These are phyloP conservation scores for Cryoendolithus antarcticus DNA, from an alignment of 2,329 filamentous ascomycete genomes.

Conservation along the genomic window DNA sequence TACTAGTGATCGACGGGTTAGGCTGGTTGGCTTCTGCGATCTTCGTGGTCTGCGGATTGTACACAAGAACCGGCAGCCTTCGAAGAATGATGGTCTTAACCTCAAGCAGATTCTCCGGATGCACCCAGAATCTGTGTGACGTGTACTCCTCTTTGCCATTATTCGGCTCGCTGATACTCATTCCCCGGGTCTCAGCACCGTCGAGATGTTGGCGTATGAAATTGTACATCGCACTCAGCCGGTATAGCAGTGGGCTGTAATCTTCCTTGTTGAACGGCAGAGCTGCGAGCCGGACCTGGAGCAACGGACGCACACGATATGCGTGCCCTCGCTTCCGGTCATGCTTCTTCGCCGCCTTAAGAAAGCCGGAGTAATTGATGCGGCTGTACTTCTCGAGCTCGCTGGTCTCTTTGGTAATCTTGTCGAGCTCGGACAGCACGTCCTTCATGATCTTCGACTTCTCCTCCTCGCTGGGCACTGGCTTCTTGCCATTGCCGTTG, in stretches of 20 bases:
- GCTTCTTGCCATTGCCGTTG: slow-evolving; percentile 23
- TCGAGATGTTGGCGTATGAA: slow-evolving; percentile 79
- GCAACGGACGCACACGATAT: slow-evolving; percentile 81
- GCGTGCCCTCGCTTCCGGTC: slow-evolving; percentile 78
- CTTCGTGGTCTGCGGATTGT: slow-evolving; percentile 77
- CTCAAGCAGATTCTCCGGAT: slow-evolving; percentile 87
- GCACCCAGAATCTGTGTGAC: slow-evolving; percentile 61
- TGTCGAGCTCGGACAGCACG: slow-evolving; percentile 68
- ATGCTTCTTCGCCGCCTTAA: slow-evolving; percentile 98
- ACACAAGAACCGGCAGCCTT: slow-evolving; percentile 79
- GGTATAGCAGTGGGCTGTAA: slow-evolving; percentile 77
- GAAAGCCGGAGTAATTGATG: slow-evolving; percentile 93
- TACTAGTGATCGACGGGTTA: slow-evolving; percentile 83
- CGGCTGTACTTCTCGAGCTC: slow-evolving; percentile 91
- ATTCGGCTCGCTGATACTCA: slow-evolving; percentile 9
- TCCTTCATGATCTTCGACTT: slow-evolving; percentile 48
- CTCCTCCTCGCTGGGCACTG: slow-evolving; percentile 28
- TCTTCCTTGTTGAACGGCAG: slow-evolving; percentile 92
- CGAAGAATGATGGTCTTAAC: slow-evolving; percentile 93
- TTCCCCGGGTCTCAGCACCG: slow-evolving; percentile 24
- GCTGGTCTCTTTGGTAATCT: slow-evolving; percentile 78
- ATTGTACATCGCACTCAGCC: slow-evolving; percentile 89
- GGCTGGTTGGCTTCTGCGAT: slow-evolving; percentile 62
- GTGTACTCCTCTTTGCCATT: slow-evolving; percentile 19
- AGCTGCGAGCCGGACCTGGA: slow-evolving; percentile 79